Evolutionary conservation across 805 yeast genomes (phyloP), one percentile per base, ranked within the genome.

Genomic region (Scheffersomyces amazonensis): DNA sequence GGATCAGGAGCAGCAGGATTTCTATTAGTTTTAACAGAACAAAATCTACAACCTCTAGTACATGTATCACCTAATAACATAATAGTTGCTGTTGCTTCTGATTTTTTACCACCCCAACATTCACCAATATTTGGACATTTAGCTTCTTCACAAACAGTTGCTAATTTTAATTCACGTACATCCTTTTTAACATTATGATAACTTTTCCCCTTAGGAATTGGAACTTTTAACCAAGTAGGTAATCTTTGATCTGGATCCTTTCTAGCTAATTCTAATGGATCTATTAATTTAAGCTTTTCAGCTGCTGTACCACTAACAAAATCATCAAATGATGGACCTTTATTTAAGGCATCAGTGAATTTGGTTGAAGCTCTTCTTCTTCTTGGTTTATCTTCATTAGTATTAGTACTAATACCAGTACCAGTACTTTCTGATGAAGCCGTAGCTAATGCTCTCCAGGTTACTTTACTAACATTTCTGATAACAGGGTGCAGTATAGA

Each of bases 91-190:
- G 96, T 88, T 3, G 99, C 97, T 46, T 88, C 91, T 5, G 91
- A 79, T 60, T 90, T 83, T 53, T 82, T 79, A 21, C 99, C 99
- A 39, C 99, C 98, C 99, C 99, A 93, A 64, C 99, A 93, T 61
- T 93, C 99, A 36, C 98, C 96, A 45, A 93, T 93, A 60, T 93
- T 93, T n/a, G 99, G 99, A 65, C 99, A 93, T 56, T 93, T 83
- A 4, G 99, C 99, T 56, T 93, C 99, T 63, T 93, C 98, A 65
- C 99, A 93, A 21, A 93, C 99, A 0, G 99, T 93, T 25, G 96
- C 84, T 36, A 93, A 69, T 47, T 88, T 87, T 43, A 93, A 69
- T 41, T 95, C 97, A 43, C 88, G 75, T 23, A 93, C 82, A 56
- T 93, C 99, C 34, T 79, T 76, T 56, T 91, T 89, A 49, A 93